Conservation (phyloP, 2,329 filamentous ascomycete species). For the Lasiodiplodia theobromae region DNA sequence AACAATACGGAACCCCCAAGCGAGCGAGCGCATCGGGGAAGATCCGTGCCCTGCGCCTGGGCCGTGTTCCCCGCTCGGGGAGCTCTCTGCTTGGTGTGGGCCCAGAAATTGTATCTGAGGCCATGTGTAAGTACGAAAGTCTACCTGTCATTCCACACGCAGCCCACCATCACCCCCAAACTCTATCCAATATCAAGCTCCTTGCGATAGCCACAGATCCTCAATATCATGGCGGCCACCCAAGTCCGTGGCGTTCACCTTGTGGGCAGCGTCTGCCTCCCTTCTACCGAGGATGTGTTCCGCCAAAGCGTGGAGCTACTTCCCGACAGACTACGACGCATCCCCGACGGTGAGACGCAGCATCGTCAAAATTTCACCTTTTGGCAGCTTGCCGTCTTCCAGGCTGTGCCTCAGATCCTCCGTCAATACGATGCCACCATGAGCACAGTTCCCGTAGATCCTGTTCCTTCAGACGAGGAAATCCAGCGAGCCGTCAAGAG, state of each 20-base stretch:
- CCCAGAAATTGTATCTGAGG: neutral
- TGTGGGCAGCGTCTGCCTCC: slow-evolving; percentile 33
- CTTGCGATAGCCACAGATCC: neutral
- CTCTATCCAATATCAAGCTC: neutral
- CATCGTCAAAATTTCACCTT: slow-evolving; percentile 31
- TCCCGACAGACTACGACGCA: slow-evolving; percentile 31
- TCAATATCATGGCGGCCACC: slow-evolving; percentile 2
- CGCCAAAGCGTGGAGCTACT: slow-evolving; percentile 21
- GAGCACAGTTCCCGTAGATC: neutral
- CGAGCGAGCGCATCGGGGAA: slow-evolving; percentile 2
- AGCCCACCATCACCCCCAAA: neutral
- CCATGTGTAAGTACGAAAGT: neutral
- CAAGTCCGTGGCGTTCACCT: slow-evolving; percentile 33
- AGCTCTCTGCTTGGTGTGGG: neutral
- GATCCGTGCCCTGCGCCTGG: neutral
- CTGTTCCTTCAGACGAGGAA: slow-evolving; percentile 11
- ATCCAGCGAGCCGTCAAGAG: slow-evolving; percentile 27
- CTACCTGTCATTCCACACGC: neutral
- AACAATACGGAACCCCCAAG: neutral
- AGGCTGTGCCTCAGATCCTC: slow-evolving; percentile 23
- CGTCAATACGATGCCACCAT: slow-evolving; percentile 15
- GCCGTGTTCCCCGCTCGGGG: slow-evolving; percentile 3
- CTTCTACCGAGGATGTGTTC: slow-evolving; percentile 30
- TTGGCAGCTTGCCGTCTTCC: slow-evolving; percentile 31
- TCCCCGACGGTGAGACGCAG: slow-evolving; percentile 35